Evolutionary conservation across 2,329 filamentous ascomycete species (phyloP).

Genomic region (Sphaceloma murrayae): DNA sequence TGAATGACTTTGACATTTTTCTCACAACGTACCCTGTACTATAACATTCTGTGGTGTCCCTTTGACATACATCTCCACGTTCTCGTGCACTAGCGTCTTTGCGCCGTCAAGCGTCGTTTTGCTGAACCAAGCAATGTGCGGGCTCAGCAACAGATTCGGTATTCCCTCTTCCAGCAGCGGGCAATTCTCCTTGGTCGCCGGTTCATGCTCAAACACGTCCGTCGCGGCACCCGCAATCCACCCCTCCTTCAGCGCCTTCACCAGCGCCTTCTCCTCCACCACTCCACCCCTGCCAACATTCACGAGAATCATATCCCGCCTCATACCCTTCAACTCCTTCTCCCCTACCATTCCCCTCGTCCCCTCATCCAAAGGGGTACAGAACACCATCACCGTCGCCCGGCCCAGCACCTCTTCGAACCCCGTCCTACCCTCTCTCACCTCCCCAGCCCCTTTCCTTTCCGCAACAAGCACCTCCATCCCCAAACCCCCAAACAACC

Average conservation of each 20-base stretch:
- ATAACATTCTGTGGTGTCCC: conserved; percentile 35
- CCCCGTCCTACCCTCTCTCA: conserved; percentile 26
- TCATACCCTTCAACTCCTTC: conserved; percentile 38
- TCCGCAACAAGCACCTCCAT: conserved; percentile 44
- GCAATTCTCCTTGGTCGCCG: conserved; percentile 36
- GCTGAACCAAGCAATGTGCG: conserved; percentile 47
- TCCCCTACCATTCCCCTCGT: conserved; percentile 24
- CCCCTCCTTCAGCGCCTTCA: conserved; percentile 36
- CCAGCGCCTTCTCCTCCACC: conserved; percentile 42
- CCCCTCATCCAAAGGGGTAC: conserved; percentile 22
- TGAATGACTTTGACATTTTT: too few relatives aligned
- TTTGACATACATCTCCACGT: conserved; percentile 38
- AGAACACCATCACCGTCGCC: conserved; percentile 33
- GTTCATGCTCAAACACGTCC: conserved; percentile 43
- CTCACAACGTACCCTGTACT: conserved; percentile 19
- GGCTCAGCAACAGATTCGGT: conserved; percentile 43
- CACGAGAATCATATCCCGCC: conserved; percentile 36
- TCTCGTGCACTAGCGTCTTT: conserved; percentile 36
- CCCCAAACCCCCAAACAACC: conserved; percentile 37
- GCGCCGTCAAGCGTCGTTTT: conserved; percentile 41
- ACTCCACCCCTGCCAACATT: conserved; percentile 44
- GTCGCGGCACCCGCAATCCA: conserved; percentile 42
- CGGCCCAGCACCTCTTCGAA: conserved; percentile 32
- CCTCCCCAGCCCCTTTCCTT: conserved; percentile 31
- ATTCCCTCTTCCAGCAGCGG: conserved; percentile 37